phyloP scores from a whole-genome alignment of 2,329 filamentous ascomycete species.

The Amphichorda felina region DNA sequence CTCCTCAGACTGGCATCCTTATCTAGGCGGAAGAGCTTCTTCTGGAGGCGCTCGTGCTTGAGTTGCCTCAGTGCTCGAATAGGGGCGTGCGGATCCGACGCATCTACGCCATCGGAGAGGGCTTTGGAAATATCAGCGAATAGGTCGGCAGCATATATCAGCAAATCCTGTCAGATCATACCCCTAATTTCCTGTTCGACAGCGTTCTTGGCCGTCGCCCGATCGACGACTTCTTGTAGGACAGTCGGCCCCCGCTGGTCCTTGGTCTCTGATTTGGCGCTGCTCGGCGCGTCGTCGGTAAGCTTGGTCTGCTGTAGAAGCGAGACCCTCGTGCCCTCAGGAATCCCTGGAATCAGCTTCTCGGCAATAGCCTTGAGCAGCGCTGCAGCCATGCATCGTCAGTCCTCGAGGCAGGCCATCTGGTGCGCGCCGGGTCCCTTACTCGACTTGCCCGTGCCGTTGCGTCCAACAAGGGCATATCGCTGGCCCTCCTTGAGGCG shows the following conservation, averaged over 20 bases:
- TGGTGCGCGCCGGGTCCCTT: no score
- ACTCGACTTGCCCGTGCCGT: conserved; percentile 78
- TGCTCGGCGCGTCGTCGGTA: conserved; percentile 9
- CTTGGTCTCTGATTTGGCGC: conserved; percentile 13
- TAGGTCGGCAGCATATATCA: background rate
- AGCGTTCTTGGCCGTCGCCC: conserved; percentile 41
- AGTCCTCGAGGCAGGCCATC: background rate
- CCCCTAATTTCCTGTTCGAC: conserved; percentile 49
- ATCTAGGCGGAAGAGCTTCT: conserved; percentile 54
- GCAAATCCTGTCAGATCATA: conserved; percentile 13
- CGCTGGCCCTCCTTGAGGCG: conserved; percentile 60
- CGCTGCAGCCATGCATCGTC: conserved; percentile 26
- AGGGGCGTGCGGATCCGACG: conserved; percentile 41
- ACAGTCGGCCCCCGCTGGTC: conserved; percentile 28
- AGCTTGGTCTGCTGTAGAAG: conserved; percentile 56
- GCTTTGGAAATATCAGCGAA: conserved; percentile 16
- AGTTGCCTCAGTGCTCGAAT: conserved; percentile 50
- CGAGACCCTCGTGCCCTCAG: conserved; percentile 50
- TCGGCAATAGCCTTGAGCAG: conserved; percentile 65
- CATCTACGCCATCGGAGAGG: conserved; percentile 48
- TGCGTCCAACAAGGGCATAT: conserved; percentile 70
- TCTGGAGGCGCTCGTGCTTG: conserved; percentile 48
- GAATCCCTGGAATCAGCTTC: conserved; percentile 67
- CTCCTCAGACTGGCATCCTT: conserved; percentile 65
- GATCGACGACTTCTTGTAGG: conserved; percentile 56